Base-by-base conservation (phyloP, 2,329 filamentous ascomycete genomes). In the Keithomyces neogunnii region DNA sequence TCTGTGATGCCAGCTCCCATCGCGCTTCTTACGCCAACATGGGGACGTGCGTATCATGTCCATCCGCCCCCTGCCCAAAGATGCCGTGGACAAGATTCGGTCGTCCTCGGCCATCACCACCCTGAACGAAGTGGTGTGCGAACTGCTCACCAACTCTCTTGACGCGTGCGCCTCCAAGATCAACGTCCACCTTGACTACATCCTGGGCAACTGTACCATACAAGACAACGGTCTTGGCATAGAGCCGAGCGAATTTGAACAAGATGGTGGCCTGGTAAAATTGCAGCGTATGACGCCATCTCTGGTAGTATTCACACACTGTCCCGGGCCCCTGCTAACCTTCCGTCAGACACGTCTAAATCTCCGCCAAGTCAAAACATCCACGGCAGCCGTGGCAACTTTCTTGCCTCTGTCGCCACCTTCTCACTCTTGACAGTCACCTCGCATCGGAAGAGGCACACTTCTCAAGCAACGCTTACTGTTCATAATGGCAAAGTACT, bases 221-320 rank as follows among this genome's bases (percentile, higher is more conserved):
- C 87, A 95, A 62, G 93, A 99, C 64, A 79, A 97, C 68, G 93
- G 93, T 1, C 51, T 73, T 13, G 93, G 93, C 0, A 95, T 99
- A 45, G 64, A 73, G 1, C 80, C 86, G 1, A 62, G 66, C 2
- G 91, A 96, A 58, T 96, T 97, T 59, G 62, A 63, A n/a, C 72
- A 79, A 3, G 65, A 69, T 45, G 89, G 89, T 4, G 85, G 87
- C 0, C 72, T 96, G 19, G 86, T 82, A 29, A 88, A 84, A 67
- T 71, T 81, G 48, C 80, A 93, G 63, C 81, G 88, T 92, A 71
- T 60, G 81, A 13, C 19, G 51, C 55, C 47, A 54, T 55, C 39
- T n/a, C 38, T 3, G 19, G n/a, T 40, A 8, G n/a, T 11, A 7
- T 8, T 40, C n/a, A 8, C 5, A 19, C 38, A 40, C 19, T 7